Evolutionary conservation across 2,329 filamentous ascomycete species (phyloP).

Genomic region (Neofusicoccum laricinum): DNA sequence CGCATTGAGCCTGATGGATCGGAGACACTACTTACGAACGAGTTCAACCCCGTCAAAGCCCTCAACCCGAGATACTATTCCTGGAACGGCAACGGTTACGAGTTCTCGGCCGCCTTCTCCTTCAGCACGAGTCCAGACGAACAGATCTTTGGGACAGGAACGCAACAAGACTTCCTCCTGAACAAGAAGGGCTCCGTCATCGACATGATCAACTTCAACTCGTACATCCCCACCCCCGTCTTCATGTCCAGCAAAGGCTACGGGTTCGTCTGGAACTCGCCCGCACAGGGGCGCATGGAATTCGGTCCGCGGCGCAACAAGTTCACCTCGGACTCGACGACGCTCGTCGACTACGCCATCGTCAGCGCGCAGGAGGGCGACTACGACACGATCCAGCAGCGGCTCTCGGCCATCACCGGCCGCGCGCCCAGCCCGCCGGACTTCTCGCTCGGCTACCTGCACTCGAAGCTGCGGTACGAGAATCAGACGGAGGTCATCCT

Average conservation of each 20-base stretch:
- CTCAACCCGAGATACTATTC: conserved; percentile 36
- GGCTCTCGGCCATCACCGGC: conserved; percentile 26
- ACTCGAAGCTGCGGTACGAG: conserved; percentile 32
- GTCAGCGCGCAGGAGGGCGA: conserved; percentile 27
- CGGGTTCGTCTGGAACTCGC: conserved; percentile 31
- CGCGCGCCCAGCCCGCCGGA: conserved; percentile 29
- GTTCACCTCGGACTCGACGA: conserved; percentile 27
- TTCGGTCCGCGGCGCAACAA: conserved; percentile 27
- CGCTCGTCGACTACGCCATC: conserved; percentile 31
- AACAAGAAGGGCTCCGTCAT: conserved; percentile 32
- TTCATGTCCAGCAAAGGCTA: conserved; percentile 30
- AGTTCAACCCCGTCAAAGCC: conserved; percentile 33
- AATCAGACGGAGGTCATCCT: conserved; percentile 30
- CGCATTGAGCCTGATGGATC: conserved; percentile 33
- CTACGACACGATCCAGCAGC: conserved; percentile 28
- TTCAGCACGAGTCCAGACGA: conserved; percentile 34
- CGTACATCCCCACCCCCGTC: conserved; percentile 29
- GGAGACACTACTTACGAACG: conserved; percentile 37
- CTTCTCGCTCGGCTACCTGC: conserved; percentile 30
- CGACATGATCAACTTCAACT: conserved; percentile 32
- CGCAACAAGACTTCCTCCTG: conserved; percentile 29
- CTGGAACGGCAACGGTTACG: conserved; percentile 33
- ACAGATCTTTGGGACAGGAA: conserved; percentile 32
- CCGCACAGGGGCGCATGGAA: conserved; percentile 28
- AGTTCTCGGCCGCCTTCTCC: conserved; percentile 36